Evolutionary conservation across 2,329 filamentous ascomycete species (phyloP), one percentile per base, ranked within the genome.

Genomic region (Penicillium sp.): DNA sequence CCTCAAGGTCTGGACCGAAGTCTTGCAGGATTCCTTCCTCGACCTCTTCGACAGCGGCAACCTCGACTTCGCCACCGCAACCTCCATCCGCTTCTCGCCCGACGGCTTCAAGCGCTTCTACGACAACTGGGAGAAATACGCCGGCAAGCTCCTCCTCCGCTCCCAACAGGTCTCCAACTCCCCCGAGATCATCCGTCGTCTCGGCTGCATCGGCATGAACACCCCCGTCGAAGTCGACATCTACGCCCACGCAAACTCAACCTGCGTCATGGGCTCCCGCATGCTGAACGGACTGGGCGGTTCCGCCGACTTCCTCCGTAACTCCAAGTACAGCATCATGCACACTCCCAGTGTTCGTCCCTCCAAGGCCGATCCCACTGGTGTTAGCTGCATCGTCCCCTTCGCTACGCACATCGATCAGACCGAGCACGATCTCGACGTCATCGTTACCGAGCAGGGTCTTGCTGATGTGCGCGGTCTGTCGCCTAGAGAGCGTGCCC

Each of bases 181-280:
- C 2, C 91, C 91, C 56, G 91, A 96, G 76, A 92, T 96, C 76
- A 96, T 96, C 78, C 86, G 90, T 52, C 85, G 91, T 24, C 81
- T 96, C 1, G 91, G 91, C 57, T 87, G 92, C 62, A 96, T 96
- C 65, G 91, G 90, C 72, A 96, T 96, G 91, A 96, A 96, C 82
- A 96, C 91, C 0, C 91, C 91, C 21, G 90, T 96, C 44, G 92
- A 96, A 77, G 91, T 96, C 14, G 92, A 96, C 76, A 95, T 96
- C 68, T 96, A 96, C 77, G 92, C 91, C 2, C 91, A 96, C 77
- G 92, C 92, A 66, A 96, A 96, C 84, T 88, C 83, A 58, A 96
- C 91, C 51, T 92, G 89, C 69, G 91, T 96, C 21, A 91, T 94
- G 86, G 91, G 92, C 60, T 88, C 83, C 58, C 87, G 92, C 54